A percentile compares a stretch with the other conserved stretches of the same genome.
These are phyloP conservation scores for Cladosporium sp. DNA, from an alignment of 2,329 filamentous ascomycete species.

Conservation along the genomic window DNA sequence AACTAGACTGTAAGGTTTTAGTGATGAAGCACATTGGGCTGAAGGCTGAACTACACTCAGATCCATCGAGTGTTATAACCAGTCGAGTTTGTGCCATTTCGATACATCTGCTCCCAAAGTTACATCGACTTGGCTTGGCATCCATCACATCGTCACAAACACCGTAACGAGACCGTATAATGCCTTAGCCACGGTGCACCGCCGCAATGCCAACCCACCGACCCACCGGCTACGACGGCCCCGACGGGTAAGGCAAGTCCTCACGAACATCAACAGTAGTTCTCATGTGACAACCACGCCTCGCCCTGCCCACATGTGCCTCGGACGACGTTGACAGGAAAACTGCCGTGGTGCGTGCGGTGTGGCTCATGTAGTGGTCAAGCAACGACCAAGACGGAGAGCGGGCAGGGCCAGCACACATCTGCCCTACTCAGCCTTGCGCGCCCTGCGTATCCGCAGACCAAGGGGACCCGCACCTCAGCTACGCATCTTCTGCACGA, in stretches of 20 bases:
- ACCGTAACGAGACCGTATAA: not conserved
- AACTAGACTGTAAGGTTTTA: too few relatives aligned
- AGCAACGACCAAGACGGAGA: conserved; percentile 13
- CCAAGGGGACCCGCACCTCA: conserved; percentile 10
- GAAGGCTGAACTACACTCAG: not conserved
- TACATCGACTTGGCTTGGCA: not conserved
- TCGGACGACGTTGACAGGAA: not conserved
- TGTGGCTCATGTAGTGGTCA: not conserved
- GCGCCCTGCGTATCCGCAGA: not conserved
- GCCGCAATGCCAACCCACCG: not conserved
- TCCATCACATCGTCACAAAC: not conserved
- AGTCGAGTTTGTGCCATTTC: not conserved
- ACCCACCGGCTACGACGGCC: not conserved
- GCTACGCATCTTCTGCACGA: conserved; percentile 7
- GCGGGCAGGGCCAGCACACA: conserved; percentile 5
- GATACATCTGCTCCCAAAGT: not conserved
- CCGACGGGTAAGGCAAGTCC: not conserved
- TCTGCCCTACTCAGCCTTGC: conserved; percentile 17
- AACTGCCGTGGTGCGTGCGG: not conserved
- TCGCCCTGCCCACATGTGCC: not conserved
- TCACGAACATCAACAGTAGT: not conserved
- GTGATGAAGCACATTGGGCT: too few relatives aligned
- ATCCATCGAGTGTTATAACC: not conserved
- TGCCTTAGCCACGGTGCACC: not conserved
- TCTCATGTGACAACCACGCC: not conserved